Base-by-base conservation (phyloP, 768 basidiomycete genomes). In the Rhizopogon roseolus region DNA sequence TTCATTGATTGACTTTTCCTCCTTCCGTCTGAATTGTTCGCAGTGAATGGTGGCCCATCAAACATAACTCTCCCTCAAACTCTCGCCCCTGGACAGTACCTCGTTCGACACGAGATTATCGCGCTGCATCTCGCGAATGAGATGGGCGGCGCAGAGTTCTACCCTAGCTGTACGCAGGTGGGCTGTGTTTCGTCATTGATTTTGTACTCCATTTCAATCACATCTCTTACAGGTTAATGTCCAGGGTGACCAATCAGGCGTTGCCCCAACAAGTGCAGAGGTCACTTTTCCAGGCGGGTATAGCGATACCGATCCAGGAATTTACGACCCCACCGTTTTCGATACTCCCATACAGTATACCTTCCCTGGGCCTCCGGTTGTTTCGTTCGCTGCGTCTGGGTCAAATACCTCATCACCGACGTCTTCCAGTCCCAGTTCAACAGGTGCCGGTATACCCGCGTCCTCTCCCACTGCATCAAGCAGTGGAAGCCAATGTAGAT, bases 81-180 rank as follows among this genome's bases (percentile, higher is more conserved):
- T 42, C 65, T 92, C 51, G 74, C 81, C 2, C 69, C 85, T 3
- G 90, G 90, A 5, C 80, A 85, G 59, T 91, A 91, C 66, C 73
- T 92, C 54, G 66, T 90, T 63, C 86, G 89, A 1, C 84, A 89
- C 65, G 89, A 92, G 65, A 85, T 91, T 67, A 84, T 91, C 65
- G 84, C 85, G 9, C 79, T 91, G 13, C 90, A 91, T 62, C 76
- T 84, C 43, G 88, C 78, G 6, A 73, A 63, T n/a, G 58, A 62
- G 2, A 9, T 62, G 16, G 82, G 83, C 5, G 86, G 86, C 17
- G 89, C 87, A 1, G 90, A 93, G 69, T 92, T 90, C 69, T 93
- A 93, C 65, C 84, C 86, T 0, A 79, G 81, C 27, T 93, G 90
- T 66, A 74, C 78, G 3, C 79, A 81, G 65, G 67, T 69, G 49